Conservation (phyloP, 345 rosid species). For the Eucalyptus albens region DNA sequence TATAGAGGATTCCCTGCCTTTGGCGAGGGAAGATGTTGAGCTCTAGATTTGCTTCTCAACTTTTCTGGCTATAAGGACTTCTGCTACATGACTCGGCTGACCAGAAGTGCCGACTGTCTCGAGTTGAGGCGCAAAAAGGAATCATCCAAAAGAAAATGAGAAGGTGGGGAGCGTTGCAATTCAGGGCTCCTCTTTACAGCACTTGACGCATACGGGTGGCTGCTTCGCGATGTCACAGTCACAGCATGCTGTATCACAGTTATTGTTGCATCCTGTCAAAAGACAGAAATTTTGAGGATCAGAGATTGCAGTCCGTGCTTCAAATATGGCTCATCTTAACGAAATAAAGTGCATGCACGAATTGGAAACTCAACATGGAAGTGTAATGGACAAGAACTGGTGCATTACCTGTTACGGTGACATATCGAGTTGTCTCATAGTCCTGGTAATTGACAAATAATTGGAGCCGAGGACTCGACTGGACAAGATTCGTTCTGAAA, state of each 20-base stretch:
- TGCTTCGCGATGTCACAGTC: slow-evolving; percentile 48
- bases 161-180: not conserved
- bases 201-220: slow-evolving; percentile 57
- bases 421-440: slow-evolving; percentile 5
- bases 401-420: slow-evolving; percentile 38
- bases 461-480: slow-evolving; percentile 9
- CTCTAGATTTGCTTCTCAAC: not conserved
- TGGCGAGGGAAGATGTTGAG: not conserved
- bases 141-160: not conserved
- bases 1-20: not conserved
- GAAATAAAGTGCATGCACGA: not conserved
- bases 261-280: slow-evolving; percentile 58
- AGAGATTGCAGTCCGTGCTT: not conserved
- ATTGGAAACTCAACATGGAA: not conserved
- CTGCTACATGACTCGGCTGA: not conserved
- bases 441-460: not conserved
- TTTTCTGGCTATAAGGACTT: not conserved
- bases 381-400: not conserved
- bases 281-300: not conserved
- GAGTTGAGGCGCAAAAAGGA: not conserved
- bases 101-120: not conserved
- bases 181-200: slow-evolving; percentile 40
- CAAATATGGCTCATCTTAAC: not conserved
- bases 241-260: slow-evolving; percentile 73
- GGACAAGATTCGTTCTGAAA: not conserved